Conservation (phyloP, 1,284 basidiomycete species). For the Chondrostereum purpureum region DNA sequence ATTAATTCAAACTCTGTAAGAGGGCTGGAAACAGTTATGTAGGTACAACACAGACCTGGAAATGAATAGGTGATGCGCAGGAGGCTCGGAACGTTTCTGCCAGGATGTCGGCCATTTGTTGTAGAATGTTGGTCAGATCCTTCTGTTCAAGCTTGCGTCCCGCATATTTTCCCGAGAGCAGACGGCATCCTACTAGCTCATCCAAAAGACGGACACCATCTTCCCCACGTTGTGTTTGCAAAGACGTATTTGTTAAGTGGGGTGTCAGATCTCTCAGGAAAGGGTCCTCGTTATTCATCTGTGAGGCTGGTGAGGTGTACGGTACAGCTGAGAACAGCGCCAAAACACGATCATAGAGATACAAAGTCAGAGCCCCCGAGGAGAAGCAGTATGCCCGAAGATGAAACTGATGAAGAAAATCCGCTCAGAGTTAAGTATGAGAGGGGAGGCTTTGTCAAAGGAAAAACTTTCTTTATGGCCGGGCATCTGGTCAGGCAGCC, state of each 20-base stretch:
- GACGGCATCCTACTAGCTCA: conserved; percentile 64
- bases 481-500: conserved; percentile 26
- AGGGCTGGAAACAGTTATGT: background rate
- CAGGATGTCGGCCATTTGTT: conserved; percentile 62
- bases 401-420: conserved; percentile 80
- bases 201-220: conserved; percentile 67
- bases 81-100: conserved; percentile 85
- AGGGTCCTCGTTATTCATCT: conserved; percentile 18
- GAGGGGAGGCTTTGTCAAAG: conserved; percentile 11
- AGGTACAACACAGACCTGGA: conserved; percentile 69
- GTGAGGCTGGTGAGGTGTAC: conserved; percentile 42
- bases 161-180: conserved; percentile 34
- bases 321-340: conserved; percentile 78
- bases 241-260: conserved; percentile 94
- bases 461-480: conserved; percentile 62
- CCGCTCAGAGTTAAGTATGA: conserved; percentile 3
- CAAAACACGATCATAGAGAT: conserved; percentile 77
- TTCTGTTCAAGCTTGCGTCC: conserved; percentile 16
- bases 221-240: conserved; percentile 72
- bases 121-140: conserved; percentile 54
- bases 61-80: conserved; percentile 78
- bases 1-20: background rate
- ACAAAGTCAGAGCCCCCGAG: conserved; percentile 72
- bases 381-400: conserved; percentile 90
- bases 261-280: conserved; percentile 53